phyloP scores from a whole-genome alignment of 2,329 filamentous ascomycete species.

The Ceratocystis eucalypticola region DNA sequence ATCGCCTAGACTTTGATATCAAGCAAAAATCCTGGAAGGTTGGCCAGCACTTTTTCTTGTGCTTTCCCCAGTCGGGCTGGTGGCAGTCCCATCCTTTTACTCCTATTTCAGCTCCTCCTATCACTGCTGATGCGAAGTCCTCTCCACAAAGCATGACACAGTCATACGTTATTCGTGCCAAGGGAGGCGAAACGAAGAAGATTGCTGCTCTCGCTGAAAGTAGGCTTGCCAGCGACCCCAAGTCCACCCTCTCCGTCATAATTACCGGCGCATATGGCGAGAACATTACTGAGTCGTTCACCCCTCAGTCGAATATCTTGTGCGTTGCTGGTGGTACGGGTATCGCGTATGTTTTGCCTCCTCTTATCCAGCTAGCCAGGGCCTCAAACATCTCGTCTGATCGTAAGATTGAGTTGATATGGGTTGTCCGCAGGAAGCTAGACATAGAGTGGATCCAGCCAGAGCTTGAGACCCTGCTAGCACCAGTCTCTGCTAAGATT shows the following conservation, averaged over 20 bases:
- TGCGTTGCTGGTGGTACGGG: slow-evolving; percentile 32
- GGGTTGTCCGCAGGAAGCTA: slow-evolving; percentile 43
- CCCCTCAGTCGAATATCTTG: slow-evolving; percentile 29
- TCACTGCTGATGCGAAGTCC: slow-evolving; percentile 24
- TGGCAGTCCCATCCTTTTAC: slow-evolving; percentile 66
- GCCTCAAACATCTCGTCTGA: slow-evolving; percentile 35
- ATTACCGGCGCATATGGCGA: slow-evolving; percentile 52
- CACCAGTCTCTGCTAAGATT: slow-evolving; percentile 30
- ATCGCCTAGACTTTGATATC: slow-evolving; percentile 53
- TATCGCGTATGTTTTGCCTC: slow-evolving; percentile 30
- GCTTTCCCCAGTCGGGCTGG: slow-evolving; percentile 50
- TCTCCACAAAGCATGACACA: slow-evolving; percentile 30
- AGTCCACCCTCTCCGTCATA: slow-evolving; percentile 34
- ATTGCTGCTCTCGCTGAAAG: slow-evolving; percentile 34
- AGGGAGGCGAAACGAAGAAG: slow-evolving; percentile 45
- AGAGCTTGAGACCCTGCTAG: slow-evolving; percentile 40
- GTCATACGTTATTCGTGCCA: slow-evolving; percentile 45
- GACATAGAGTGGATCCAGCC: slow-evolving; percentile 45
- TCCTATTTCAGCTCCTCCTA: slow-evolving; percentile 39
- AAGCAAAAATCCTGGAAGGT: slow-evolving; percentile 47
- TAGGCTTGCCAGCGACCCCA: slow-evolving; percentile 25
- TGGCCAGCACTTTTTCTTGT: slow-evolving; percentile 60
- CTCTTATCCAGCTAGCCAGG: slow-evolving; percentile 27
- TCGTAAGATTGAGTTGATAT: slow-evolving; percentile 46
- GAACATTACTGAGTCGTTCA: slow-evolving; percentile 31